Conservation (phyloP, 2,329 filamentous ascomycete species). For the Epichloe coenophiala region DNA sequence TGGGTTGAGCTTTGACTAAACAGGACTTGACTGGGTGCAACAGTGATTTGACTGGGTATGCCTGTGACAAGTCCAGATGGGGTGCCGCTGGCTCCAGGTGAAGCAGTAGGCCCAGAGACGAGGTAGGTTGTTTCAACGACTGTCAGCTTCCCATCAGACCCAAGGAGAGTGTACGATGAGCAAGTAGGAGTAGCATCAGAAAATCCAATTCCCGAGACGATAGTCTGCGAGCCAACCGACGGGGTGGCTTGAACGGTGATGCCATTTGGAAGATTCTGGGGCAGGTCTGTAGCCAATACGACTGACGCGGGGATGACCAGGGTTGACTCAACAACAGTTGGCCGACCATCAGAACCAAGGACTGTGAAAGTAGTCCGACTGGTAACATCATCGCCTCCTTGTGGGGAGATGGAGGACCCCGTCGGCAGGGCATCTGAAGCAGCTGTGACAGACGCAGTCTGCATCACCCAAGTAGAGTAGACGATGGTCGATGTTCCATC, state of each 20-base stretch:
- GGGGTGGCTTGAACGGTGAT: slow-evolving; percentile 3
- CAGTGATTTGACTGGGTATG: slow-evolving; percentile 10
- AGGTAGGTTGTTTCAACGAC: slow-evolving; percentile 16
- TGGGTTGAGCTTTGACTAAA: not conserved
- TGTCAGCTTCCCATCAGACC: slow-evolving; percentile 15
- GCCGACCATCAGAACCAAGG: slow-evolving; percentile 18
- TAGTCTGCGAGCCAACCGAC: slow-evolving; percentile 1
- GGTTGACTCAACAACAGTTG: slow-evolving; percentile 22
- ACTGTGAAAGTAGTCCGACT: slow-evolving; percentile 14
- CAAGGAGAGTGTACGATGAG: slow-evolving; percentile 17
- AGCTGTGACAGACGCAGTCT: slow-evolving; percentile 2
- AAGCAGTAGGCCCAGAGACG: slow-evolving; percentile 8
- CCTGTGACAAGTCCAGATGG: slow-evolving; percentile 13
- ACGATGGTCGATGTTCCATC: slow-evolving; percentile 6
- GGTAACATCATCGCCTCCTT: slow-evolving; percentile 5
- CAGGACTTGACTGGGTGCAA: slow-evolving; percentile 1
- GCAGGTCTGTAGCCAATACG: slow-evolving; percentile 4
- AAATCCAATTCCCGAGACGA: slow-evolving; percentile 6
- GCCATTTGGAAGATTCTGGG: slow-evolving; percentile 6
- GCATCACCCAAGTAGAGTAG: slow-evolving; percentile 5
- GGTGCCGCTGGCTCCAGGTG: slow-evolving; percentile 1
- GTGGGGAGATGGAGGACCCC: not conserved
- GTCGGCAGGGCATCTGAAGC: slow-evolving; percentile 2
- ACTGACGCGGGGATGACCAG: slow-evolving; percentile 14
- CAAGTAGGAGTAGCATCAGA: slow-evolving; percentile 10